Conservation (phyloP, 495 filamentous ascomycete species). For the Margaritispora aquatica region DNA sequence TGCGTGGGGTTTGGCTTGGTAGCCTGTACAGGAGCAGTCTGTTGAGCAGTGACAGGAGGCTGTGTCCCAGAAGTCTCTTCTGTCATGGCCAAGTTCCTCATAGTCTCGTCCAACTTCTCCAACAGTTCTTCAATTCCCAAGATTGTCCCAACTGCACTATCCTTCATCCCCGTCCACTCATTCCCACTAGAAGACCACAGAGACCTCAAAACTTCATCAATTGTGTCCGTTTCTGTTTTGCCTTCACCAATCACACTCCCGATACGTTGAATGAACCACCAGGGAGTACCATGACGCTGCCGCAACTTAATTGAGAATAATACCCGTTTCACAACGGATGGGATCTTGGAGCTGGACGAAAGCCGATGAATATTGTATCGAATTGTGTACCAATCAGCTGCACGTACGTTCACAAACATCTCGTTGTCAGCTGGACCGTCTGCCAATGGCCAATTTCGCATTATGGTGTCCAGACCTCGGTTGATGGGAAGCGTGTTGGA, state of each 20-base stretch:
- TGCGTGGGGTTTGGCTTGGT: background rate
- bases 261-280: conserved; percentile 32
- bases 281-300: conserved; percentile 26
- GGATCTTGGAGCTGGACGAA: background rate
- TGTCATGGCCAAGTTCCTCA: conserved; percentile 8
- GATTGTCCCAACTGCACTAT: conserved; percentile 17
- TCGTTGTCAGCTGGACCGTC: conserved; percentile 30
- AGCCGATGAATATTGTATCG: conserved; percentile 33
- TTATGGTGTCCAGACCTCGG: conserved; percentile 52
- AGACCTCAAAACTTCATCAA: conserved; percentile 15
- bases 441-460: conserved; percentile 33
- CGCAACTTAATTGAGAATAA: conserved; percentile 33
- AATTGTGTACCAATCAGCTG: conserved; percentile 42
- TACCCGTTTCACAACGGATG: conserved; percentile 27
- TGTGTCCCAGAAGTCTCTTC: background rate
- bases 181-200: conserved; percentile 17
- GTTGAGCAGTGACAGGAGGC: too few relatives aligned
- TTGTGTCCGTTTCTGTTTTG: conserved; percentile 12
- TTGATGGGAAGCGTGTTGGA: conserved; percentile 63
- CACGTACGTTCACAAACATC: conserved; percentile 34
- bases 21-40: background rate
- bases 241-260: background rate
- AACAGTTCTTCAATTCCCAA: conserved; percentile 15
- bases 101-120: conserved; percentile 18
- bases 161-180: conserved; percentile 21